phyloP scores from a whole-genome alignment of 164 flowering plant genomes.

The Vitis vinifera region ASM3070453v1 NC_081807.1:19878501-19879000 shows the following conservation, averaged over 20 bases:
- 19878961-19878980: no score
- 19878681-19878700: not conserved
- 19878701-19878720: not conserved
- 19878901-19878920: no score
- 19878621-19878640: conserved; percentile 29
- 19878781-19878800: no score
- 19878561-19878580: conserved; percentile 47
- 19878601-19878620: conserved; percentile 17
- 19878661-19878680: conserved; percentile 21
- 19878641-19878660: conserved; percentile 28
- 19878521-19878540: conserved; percentile 31
- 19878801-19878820: no score
- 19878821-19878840: no score
- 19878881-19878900: no score
- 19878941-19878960: no score
- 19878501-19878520: not conserved
- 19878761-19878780: not conserved
- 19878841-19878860: no score
- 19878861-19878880: no score
- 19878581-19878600: conserved; percentile 43
- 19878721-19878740: not conserved
- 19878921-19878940: no score
- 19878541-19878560: conserved; percentile 28
- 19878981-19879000: no score
- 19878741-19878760: no score